These are phyloP conservation scores for Aspergillus vadensis DNA, from an alignment of 2,329 filamentous ascomycete genomes.

Conservation along the genomic window DNA sequence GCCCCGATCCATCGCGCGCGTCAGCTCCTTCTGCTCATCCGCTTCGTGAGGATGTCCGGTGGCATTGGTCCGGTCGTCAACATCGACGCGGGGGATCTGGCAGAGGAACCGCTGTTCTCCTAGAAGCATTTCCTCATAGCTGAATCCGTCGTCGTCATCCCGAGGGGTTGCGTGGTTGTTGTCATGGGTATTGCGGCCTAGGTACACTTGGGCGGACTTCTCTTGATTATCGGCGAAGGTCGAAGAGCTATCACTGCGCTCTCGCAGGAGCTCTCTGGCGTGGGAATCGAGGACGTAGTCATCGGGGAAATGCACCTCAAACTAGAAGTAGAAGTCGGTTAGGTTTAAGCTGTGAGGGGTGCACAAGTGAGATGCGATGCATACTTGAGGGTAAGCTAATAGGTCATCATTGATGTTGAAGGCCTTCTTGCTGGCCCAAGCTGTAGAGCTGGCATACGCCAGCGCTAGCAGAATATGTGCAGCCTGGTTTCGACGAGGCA, in stretches of 20 bases:
- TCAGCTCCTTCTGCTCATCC: conserved; percentile 78
- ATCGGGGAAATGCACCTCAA: conserved; percentile 75
- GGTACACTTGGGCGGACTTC: conserved; percentile 31
- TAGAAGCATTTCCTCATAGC: conserved; percentile 75
- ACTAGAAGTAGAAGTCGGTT: conserved; percentile 54
- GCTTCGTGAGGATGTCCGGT: conserved; percentile 58
- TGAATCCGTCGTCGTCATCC: conserved; percentile 20
- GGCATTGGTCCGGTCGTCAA: conserved; percentile 65
- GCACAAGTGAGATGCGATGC: conserved; percentile 18
- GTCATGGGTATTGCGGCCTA: conserved; percentile 18
- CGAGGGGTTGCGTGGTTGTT: conserved; percentile 37
- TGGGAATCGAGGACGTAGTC: conserved; percentile 71
- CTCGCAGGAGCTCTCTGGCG: conserved; percentile 59
- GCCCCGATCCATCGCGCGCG: conserved; percentile 73
- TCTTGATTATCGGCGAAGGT: conserved; percentile 18
- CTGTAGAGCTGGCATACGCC: conserved; percentile 34
- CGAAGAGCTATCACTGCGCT: conserved; percentile 24
- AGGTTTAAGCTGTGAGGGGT: neutral
- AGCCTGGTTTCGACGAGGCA: conserved; percentile 27
- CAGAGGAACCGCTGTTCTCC: conserved; percentile 76
- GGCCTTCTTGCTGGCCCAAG: conserved; percentile 56
- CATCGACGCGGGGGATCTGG: conserved; percentile 71
- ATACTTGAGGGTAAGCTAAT: conserved; percentile 81
- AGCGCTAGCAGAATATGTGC: conserved; percentile 36
- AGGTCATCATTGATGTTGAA: conserved; percentile 91